Conservation (phyloP, 2,329 filamentous ascomycete species). For the Talaromyces sp. region DNA sequence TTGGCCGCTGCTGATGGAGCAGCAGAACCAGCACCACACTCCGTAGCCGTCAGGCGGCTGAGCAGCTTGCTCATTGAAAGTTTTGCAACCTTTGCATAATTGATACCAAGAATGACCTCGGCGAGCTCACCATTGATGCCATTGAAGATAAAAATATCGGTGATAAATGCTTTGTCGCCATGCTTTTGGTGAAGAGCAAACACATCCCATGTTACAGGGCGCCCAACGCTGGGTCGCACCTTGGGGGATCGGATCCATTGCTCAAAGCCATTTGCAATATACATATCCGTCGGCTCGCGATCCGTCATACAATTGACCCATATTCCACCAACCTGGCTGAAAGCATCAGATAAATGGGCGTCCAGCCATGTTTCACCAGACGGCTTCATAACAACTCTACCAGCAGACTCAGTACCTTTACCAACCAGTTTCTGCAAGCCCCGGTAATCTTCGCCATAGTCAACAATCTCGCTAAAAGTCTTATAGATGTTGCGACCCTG, state of each 20-base stretch:
- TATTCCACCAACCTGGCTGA: conserved; percentile 33
- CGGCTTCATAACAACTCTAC: conserved; percentile 18
- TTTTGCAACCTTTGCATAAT: conserved; percentile 22
- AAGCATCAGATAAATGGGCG: conserved; percentile 25
- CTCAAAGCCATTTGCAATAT: conserved; percentile 26
- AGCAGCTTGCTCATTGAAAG: conserved; percentile 15
- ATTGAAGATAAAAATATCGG: conserved; percentile 28
- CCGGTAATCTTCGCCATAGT: conserved; percentile 19
- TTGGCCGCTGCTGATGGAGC: background rate
- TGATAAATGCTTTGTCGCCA: conserved; percentile 19
- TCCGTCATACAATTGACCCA: conserved; percentile 30
- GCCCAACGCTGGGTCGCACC: background rate
- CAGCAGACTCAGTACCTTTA: conserved; percentile 21
- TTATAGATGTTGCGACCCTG: conserved; percentile 22
- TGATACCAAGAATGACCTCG: conserved; percentile 27
- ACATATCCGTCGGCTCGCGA: conserved; percentile 23
- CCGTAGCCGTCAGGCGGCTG: conserved; percentile 25
- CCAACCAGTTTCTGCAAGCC: conserved; percentile 22
- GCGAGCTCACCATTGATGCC: conserved; percentile 18
- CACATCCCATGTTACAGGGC: conserved; percentile 22
- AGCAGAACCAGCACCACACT: background rate
- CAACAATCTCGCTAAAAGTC: conserved; percentile 18
- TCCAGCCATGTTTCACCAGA: conserved; percentile 23
- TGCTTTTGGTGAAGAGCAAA: conserved; percentile 21
- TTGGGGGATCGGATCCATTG: conserved; percentile 19